Percentiles rank a stretch among this genome's conserved stretches.
These are phyloP conservation scores for Ophiostoma sp. DNA, from an alignment of 2,329 filamentous ascomycete species.

Conservation along the genomic window DNA sequence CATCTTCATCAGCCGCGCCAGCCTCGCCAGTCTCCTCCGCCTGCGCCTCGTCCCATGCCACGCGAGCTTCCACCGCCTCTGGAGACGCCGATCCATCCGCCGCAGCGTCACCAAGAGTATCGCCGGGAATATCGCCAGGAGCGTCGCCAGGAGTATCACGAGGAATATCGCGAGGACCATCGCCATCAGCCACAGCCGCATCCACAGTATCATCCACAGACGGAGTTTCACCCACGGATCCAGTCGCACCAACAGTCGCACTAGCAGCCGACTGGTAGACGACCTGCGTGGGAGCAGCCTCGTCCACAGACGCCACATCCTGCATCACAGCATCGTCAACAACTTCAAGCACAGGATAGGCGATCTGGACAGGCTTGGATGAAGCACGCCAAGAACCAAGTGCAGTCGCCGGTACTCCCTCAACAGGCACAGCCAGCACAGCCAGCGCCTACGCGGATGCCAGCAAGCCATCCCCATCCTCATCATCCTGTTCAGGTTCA, in stretches of 20 bases:
- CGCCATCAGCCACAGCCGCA: too few species aligned
- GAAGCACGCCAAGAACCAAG: background rate
- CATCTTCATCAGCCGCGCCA: too few species aligned
- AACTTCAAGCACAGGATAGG: background rate
- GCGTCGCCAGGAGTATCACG: too few species aligned
- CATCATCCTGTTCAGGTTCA: background rate
- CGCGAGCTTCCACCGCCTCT: too few species aligned
- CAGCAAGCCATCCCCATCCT: background rate
- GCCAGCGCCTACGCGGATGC: background rate
- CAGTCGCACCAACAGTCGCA: background rate
- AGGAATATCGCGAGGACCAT: too few species aligned
- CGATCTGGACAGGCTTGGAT: background rate
- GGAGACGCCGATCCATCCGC: too few species aligned
- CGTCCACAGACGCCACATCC: background rate
- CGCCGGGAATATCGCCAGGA: too few species aligned
- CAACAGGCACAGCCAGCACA: background rate
- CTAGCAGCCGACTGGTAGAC: background rate
- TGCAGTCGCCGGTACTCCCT: background rate
- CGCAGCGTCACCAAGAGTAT: too few species aligned
- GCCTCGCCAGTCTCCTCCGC: too few species aligned
- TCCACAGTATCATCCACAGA: background rate
- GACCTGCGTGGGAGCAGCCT: background rate
- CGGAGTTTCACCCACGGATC: background rate
- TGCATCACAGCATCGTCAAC: background rate
- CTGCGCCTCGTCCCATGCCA: too few species aligned